Evolutionary conservation across 345 rosid genomes (phyloP), one percentile per base, ranked within the genome.

Genomic region (Arabis hirsuta): DNA sequence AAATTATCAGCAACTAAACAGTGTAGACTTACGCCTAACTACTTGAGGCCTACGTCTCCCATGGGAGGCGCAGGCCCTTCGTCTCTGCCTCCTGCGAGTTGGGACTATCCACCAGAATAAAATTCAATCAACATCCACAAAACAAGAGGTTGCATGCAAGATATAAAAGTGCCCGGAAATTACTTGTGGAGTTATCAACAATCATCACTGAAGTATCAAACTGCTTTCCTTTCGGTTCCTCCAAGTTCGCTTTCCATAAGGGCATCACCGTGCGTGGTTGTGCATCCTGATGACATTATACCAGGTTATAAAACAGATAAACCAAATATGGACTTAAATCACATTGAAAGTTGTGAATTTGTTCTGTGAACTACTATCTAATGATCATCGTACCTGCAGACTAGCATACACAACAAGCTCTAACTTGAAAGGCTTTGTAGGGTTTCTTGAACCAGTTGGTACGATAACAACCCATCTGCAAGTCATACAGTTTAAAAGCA

Each of bases 211-310:
- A 83, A 62, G 93, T 77, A 81, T 96, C 98, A 69, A 86, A 73
- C 71, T 73, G 94, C 71, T 87, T 83, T 32, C 68, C 73, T 79
- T 88, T 90, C 71, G 86, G 87, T 64, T 87, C 95, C 79, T 90
- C 96, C 77, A 96, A 72, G 82, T 87, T 88, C 31, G 94, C 96
- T 79, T 79, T 92, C 97, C 99, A 90, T 84, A 96, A 76, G 31
- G 94, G 83, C 67, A 92, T 82, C 62, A 87, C 58, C 0, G 81
- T 79, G 13, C 96, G 97, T 46, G 98, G 99, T 72, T 74, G 85
- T 51, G 97, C 88, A 81, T 92, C 98, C 98, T 96, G 92, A 55
- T 76, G 51, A 82, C 43, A 43, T 61, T 13, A 76, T 1, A 62
- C 26, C 26, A 45, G 36, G 36, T 67, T 45, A 13, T 9, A 26